These are phyloP conservation scores for Spizellomyces sp. DNA, from an alignment of 192 early-diverging fungal genomes.

Conservation along the genomic window DNA sequence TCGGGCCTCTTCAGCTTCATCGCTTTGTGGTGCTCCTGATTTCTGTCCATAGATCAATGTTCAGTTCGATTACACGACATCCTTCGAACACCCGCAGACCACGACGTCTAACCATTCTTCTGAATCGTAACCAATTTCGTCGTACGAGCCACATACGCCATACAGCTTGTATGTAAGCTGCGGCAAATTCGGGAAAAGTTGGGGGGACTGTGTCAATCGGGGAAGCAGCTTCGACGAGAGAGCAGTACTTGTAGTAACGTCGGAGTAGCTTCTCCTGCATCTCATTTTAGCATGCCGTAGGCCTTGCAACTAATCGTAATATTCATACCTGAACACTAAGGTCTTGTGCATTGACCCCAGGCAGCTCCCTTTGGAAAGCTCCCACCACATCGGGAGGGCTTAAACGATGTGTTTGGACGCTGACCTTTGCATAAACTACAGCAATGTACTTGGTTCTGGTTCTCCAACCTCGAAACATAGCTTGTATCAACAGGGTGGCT, in stretches of 20 bases:
- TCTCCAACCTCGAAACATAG: conserved; percentile 38
- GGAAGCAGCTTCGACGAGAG: conserved; percentile 32
- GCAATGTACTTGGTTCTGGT: conserved; percentile 48
- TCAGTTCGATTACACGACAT: no score
- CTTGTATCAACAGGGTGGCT: conserved; percentile 50
- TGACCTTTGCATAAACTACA: conserved; percentile 35
- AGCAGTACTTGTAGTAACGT: conserved; percentile 48
- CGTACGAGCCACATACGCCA: conserved; percentile 46
- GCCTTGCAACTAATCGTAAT: not conserved
- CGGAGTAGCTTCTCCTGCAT: conserved; percentile 49
- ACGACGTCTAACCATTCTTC: conserved; percentile 27
- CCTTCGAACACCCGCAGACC: no score
- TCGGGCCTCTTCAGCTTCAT: conserved; percentile 29
- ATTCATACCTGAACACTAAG: conserved; percentile 43
- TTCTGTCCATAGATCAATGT: no score
- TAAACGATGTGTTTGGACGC: conserved; percentile 34
- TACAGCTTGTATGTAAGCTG: conserved; percentile 52
- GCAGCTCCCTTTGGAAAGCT: conserved; percentile 14
- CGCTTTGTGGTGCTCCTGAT: conserved; percentile 15
- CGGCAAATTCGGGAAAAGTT: conserved; percentile 55
- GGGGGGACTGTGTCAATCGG: conserved; percentile 34
- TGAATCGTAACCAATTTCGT: conserved; percentile 34
- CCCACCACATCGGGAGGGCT: conserved; percentile 37
- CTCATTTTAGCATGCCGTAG: not conserved
- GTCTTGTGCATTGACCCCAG: conserved; percentile 16